Base-by-base conservation (phyloP, 116 monocot species). In the Zostera marina region DNA sequence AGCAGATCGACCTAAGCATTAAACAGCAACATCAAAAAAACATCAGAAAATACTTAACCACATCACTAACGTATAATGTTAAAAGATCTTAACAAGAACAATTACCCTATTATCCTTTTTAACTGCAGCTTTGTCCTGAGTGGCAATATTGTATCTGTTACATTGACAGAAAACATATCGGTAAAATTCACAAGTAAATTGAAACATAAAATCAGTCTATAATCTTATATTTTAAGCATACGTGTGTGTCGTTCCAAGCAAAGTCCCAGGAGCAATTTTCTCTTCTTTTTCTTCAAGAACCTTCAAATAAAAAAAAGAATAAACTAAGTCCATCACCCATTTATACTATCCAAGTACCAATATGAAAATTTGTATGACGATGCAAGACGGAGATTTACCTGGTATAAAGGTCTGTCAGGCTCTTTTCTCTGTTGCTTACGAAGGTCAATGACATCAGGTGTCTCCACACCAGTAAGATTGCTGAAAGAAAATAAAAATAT, bases 281-380 rank as follows among this genome's bases (percentile, higher is more conserved):
- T 98, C 96, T 81, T 98, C 96, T 70, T 89, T 98, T 56, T 98
- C 89, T 59, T 98, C 96, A 44, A 98, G 74, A 71, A 98, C 85
- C 93, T 92, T 64, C 66, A 11, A 49, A 25, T 10, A 67, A 23
- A 13, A 21, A 22, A 26, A 5, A 58, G 46, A 26, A 44, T 0
- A 59, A 3, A 38, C 9, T 2, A 32, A 22, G 13, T 38, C 8
- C n/a, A 46, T 15, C 22, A 21, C 46, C 1, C 5, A 54, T n/a
- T 48, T 21, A 11, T 17, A 46, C 39, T 32, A 2, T 32, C 32
- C 32, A 32, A 32, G 32, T 32, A 32, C 32, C 32, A 32, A 32
- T 32, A 32, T 0, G 38, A 60, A 41, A 47, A 19, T n/a, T n/a
- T n/a, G n/a, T n/a, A n/a, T 16, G 19, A 24, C n/a, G 17, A 47